phyloP scores from a whole-genome alignment of 1,284 basidiomycete genomes.

The Takashimella tepidaria region DNA sequence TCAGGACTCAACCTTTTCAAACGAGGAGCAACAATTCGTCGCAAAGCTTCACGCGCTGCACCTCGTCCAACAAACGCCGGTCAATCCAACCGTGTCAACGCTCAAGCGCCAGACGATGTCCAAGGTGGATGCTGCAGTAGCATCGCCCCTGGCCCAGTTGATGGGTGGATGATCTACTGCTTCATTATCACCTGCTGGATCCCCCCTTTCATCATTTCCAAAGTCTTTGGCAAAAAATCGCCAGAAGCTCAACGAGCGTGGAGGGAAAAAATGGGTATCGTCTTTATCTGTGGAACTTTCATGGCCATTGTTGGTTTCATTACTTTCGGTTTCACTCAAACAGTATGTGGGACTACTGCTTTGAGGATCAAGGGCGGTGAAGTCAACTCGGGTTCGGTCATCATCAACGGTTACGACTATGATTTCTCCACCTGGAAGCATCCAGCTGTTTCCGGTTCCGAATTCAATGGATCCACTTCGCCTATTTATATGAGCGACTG shows the following conservation, averaged over 20 bases:
- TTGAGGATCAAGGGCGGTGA: conserved; percentile 73
- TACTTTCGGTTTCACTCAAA: conserved; percentile 97
- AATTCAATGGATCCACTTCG: conserved; percentile 72
- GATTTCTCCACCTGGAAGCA: conserved; percentile 83
- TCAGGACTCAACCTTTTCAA: conserved; percentile 83
- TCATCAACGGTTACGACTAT: conserved; percentile 91
- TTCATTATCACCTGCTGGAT: conserved; percentile 78
- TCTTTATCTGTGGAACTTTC: conserved; percentile 68
- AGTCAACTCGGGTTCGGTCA: conserved; percentile 73
- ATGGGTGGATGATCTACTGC: conserved; percentile 95
- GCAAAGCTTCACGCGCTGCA: conserved; percentile 57
- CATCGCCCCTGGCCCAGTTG: conserved; percentile 75
- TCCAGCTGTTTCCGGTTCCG: conserved; percentile 57
- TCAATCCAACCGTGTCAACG: conserved; percentile 36
- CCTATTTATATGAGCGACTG: conserved; percentile 74
- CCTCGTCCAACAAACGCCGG: conserved; percentile 37
- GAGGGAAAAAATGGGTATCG: conserved; percentile 92
- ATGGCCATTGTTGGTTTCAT: conserved; percentile 96
- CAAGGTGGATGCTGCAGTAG: conserved; percentile 16
- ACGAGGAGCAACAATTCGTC: conserved; percentile 67
- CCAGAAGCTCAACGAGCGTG: conserved; percentile 94
- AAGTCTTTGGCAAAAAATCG: conserved; percentile 66
- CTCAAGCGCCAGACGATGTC: conserved; percentile 6
- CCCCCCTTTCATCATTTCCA: conserved; percentile 64
- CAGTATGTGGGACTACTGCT: conserved; percentile 81